phyloP scores from a whole-genome alignment of 495 filamentous ascomycete species.

The Xylaria longipes region DNA sequence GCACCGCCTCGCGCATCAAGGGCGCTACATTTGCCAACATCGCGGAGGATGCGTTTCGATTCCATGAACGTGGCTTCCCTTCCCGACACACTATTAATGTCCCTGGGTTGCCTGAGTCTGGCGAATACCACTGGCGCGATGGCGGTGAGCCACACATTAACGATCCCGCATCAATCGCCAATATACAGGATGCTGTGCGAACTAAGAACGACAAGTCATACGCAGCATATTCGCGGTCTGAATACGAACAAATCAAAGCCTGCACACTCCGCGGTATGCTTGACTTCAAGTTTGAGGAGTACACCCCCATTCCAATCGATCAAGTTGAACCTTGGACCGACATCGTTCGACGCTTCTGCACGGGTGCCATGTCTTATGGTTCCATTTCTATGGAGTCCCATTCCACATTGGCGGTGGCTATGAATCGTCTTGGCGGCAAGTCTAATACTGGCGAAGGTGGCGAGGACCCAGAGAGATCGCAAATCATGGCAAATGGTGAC shows the following conservation, averaged over 20 bases:
- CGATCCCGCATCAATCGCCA: conserved; percentile 93
- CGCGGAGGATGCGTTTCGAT: conserved; percentile 93
- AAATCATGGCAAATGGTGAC: conserved; percentile 88
- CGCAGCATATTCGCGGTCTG: conserved; percentile 92
- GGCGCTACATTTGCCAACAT: conserved; percentile 96
- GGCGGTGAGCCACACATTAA: conserved; percentile 98
- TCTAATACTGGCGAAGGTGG: conserved; percentile 99
- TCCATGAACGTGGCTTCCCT: conserved; percentile 96
- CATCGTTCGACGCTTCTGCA: conserved; percentile 96
- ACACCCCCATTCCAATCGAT: conserved; percentile 87
- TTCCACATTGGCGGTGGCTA: conserved; percentile 94
- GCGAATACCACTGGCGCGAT: conserved; percentile 99
- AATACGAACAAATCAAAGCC: conserved; percentile 97
- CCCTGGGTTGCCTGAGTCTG: conserved; percentile 88
- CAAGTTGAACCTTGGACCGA: conserved; percentile 99
- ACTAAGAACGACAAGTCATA: conserved; percentile 99
- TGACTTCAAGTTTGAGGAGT: conserved; percentile 95
- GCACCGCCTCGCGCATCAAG: conserved; percentile 94
- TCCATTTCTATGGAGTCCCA: conserved; percentile 99
- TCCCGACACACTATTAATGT: conserved; percentile 79
- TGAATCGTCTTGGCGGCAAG: conserved; percentile 98
- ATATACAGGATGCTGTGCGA: conserved; percentile 96
- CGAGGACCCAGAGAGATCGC: conserved; percentile 92
- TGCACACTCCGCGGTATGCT: conserved; percentile 96
- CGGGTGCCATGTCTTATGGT: conserved; percentile 99